Base-by-base conservation (phyloP, 192 early-diverging fungal genomes). In the Mycoemilia scoparia region DNA sequence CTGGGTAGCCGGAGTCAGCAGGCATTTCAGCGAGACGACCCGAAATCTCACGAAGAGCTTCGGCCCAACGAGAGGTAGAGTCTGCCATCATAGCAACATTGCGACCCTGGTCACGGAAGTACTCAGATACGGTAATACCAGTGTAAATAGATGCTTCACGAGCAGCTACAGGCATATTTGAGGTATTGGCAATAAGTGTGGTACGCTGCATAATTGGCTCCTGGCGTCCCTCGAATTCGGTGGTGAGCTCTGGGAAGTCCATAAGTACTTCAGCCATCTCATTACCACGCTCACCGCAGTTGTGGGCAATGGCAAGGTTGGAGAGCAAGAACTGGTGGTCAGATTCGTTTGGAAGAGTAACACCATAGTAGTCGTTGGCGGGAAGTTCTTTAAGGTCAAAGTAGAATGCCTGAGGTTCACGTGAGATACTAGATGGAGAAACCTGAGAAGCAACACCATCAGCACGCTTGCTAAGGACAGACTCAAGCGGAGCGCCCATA, bases 11-110 rank as follows among this genome's bases (percentile, higher is more conserved):
- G 29, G 72, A 77, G 65, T 96, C 87, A 16, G 90, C 90, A 40
- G 95, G 95, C 95, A 99, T 99, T 64, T 99, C 95, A 44, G 92
- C 95, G 39, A 99, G 66, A 66, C 95, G 91, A 58, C 95, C 95
- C 8, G 95, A 99, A 66, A 99, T 92, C 71, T 99, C 95, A 76
- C 95, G 86, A 49, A 99, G 66, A 13, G 95, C 95, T 63, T 99
- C 95, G 38, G 95, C 95, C 95, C 95, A 99, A 24, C 95, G 84
- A 31, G 95, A 99, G 17, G 95, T 95, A n/a, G 92, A 96, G 64
- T 99, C 95, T 5, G 95, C 95, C 89, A 99, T 99, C 95, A 99
- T 99, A 35, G 95, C 83, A 17, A 91, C 95, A 49, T 99, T 77
- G 70, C 86, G 89, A 46, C 95, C 95, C 61, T 93, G 88, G 64